Conservation (phyloP, 2,329 filamentous ascomycete genomes). For the Intubia oerlemansii region DNA sequence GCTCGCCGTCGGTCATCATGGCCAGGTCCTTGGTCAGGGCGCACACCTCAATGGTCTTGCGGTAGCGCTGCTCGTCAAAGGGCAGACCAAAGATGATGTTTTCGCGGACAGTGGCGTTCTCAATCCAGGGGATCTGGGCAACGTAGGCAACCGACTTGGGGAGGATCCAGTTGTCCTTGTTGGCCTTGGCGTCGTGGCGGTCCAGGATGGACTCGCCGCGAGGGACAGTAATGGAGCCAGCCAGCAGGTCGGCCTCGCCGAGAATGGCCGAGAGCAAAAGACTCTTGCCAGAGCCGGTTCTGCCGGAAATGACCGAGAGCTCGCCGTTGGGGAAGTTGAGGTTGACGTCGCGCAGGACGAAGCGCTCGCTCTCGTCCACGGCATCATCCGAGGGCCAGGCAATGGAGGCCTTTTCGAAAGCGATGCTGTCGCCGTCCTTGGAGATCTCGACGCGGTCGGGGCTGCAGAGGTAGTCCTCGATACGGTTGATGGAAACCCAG, state of each 20-base stretch:
- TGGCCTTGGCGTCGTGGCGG: conserved; percentile 41
- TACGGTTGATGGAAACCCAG: conserved; percentile 48
- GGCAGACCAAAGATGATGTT: conserved; percentile 65
- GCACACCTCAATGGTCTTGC: conserved; percentile 48
- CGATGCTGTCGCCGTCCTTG: conserved; percentile 33
- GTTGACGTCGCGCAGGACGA: conserved; percentile 42
- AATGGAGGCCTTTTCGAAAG: conserved; percentile 45
- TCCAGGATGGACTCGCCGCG: conserved; percentile 25
- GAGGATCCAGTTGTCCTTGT: conserved; percentile 44
- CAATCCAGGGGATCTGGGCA: conserved; percentile 67
- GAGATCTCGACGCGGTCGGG: conserved; percentile 38
- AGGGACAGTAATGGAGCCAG: conserved; percentile 37
- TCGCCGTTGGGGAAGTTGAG: conserved; percentile 46
- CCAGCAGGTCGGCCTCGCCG: conserved; percentile 50
- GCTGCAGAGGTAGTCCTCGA: conserved; percentile 47
- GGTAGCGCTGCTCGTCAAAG: conserved; percentile 45
- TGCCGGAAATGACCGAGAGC: conserved; percentile 54
- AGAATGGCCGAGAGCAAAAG: conserved; percentile 52
- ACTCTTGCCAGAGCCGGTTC: conserved; percentile 61
- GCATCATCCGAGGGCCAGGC: conserved; percentile 52
- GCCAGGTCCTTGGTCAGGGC: conserved; percentile 56
- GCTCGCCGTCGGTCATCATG: conserved; percentile 55
- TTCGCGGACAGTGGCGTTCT: conserved; percentile 57
- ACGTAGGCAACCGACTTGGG: conserved; percentile 52
- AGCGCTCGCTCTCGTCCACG: conserved; percentile 33